Evolutionary conservation across 176 grass and related monocot species (phyloP), one percentile per base, ranked within the genome.

Genomic region (Oryza australiensis): DNA sequence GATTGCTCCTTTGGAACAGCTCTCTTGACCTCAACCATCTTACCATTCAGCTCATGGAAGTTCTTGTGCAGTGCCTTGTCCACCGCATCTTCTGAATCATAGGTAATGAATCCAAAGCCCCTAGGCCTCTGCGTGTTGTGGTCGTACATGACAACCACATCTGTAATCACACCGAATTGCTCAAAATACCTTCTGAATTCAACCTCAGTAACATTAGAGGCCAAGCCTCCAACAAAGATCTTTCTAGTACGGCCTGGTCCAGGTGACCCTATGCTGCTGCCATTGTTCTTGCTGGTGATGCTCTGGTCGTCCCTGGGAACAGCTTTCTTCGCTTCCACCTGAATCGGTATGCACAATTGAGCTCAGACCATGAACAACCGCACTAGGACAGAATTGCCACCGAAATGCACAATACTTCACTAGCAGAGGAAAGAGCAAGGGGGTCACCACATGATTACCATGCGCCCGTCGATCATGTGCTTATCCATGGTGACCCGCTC

Each of bases 61-160:
- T 85, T 92, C 73, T 94, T 98, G 73, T 90, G 70, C 49, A 98
- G 74, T 10, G 78, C 95, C 85, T 88, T 90, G 34, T 94, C 95
- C 75, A 98, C 95, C 1, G 95, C 88, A 2, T 89, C 95, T 71
- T 98, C 95, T 3, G 92, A 94, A 70, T 98, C 95, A 89, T 87
- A 98, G 42, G 95, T 98, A 86, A 98, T 98, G 86, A 98, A 98
- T 38, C 95, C 95, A 27, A 98, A 98, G 18, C 95, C 95, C 78
- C 95, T 92, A 28, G 95, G 95, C 78, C 95, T 89, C 66, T 94
- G 95, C 1, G 92, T 98, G 72, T 88, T 98, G 75, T 98, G 92
- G 84, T 98, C 95, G 20, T 98, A 98, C 95, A 98, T 98, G 42
- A 98, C 92, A 26, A 98, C 95, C 18, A 94, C 95, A 76, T 98